Conservation (phyloP, 352 stramenopile genomes). For the Phytophthora meadii region DNA sequence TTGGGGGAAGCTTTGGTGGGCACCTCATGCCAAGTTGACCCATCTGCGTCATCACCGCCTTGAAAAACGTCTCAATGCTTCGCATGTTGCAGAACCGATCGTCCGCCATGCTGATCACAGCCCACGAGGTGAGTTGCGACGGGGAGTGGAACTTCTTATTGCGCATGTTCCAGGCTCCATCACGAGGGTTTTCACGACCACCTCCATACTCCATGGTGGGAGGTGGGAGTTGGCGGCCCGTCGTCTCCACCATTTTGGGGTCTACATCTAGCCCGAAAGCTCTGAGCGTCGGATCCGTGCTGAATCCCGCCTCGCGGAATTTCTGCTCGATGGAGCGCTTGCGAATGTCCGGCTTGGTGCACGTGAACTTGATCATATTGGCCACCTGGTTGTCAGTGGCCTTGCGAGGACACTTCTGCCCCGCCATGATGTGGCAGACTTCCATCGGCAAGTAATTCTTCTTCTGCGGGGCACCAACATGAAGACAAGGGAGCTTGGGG, state of each 20-base stretch:
- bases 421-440: constrained; percentile 72
- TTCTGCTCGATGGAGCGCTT: constrained; percentile 69
- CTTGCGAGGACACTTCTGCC: constrained; percentile 83
- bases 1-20: constrained; percentile 40
- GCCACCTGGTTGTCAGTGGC: constrained; percentile 79
- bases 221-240: constrained; percentile 52
- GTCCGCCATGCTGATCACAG: constrained; percentile 65
- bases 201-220: constrained; percentile 65
- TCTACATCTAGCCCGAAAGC: constrained; percentile 68
- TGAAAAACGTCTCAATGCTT: constrained; percentile 65
- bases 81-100: constrained; percentile 34
- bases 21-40: constrained; percentile 63
- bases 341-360: constrained; percentile 58
- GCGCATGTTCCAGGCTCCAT: constrained; percentile 80
- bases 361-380: constrained; percentile 84
- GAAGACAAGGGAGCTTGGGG: constrained; percentile 77
- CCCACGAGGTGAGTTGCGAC: constrained; percentile 50
- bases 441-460: constrained; percentile 88
- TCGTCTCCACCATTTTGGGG: constrained; percentile 59
- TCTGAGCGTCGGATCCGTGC: constrained; percentile 52
- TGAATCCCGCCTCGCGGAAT: constrained; percentile 65
- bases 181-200: constrained; percentile 49
- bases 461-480: constrained; percentile 77
- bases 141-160: constrained; percentile 60
- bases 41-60: constrained; percentile 60